phyloP scores from a whole-genome alignment of 768 basidiomycete genomes.

The Austroboletus eburneus region DNA sequence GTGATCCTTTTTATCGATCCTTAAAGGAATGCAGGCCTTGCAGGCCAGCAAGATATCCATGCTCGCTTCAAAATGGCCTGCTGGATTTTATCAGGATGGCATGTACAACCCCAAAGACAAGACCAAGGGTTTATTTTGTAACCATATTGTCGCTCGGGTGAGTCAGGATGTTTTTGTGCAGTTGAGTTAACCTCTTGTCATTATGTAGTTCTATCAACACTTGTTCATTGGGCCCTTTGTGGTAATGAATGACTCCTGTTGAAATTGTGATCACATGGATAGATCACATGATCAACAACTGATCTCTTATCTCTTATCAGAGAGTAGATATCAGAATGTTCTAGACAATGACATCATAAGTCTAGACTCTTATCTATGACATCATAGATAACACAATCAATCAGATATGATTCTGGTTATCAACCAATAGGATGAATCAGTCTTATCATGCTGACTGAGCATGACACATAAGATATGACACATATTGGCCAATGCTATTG shows the following conservation, averaged over 20 bases:
- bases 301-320: too few relatives aligned
- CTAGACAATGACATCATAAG: too few relatives aligned
- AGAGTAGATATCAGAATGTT: too few relatives aligned
- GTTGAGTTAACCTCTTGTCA: not conserved
- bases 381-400: too few relatives aligned
- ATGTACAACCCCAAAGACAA: not conserved
- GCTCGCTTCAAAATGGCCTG: conserved; percentile 3
- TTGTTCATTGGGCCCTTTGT: not conserved
- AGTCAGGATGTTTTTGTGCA: not conserved
- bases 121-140: not conserved
- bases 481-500: too few relatives aligned
- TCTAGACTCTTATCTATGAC: too few relatives aligned
- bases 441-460: too few relatives aligned
- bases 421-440: too few relatives aligned
- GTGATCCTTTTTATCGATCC: not conserved
- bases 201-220: conserved; percentile 2
- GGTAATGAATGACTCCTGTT: not conserved
- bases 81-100: not conserved
- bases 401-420: too few relatives aligned
- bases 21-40: not conserved
- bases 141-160: not conserved
- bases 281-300: too few relatives aligned
- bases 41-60: not conserved
- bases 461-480: too few relatives aligned
- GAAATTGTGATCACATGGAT: too few relatives aligned